phyloP scores from a whole-genome alignment of 495 filamentous ascomycete species.

The Xylaria telfairii region DNA sequence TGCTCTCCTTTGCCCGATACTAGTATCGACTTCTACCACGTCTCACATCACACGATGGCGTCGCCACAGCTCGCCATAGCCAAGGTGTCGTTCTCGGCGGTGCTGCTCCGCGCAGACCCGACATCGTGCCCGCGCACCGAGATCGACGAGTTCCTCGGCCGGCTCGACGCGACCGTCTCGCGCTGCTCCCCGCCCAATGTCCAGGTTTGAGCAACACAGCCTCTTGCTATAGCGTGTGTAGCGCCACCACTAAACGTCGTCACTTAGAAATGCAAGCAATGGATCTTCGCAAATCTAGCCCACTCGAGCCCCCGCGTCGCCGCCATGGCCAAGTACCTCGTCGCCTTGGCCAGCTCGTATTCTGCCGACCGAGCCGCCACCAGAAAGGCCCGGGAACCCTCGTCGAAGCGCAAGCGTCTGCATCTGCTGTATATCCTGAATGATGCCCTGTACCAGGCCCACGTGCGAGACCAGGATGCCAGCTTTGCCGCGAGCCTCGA shows the following conservation, averaged over 20 bases:
- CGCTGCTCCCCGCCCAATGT: slow-evolving; percentile 85
- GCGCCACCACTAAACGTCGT: slow-evolving; percentile 64
- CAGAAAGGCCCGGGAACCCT: slow-evolving; percentile 50
- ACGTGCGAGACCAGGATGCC: slow-evolving; percentile 62
- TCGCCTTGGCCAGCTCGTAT: slow-evolving; percentile 69
- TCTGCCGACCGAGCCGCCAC: slow-evolving; percentile 39
- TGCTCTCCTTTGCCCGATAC: not conserved
- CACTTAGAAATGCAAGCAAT: slow-evolving; percentile 81
- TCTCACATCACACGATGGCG: slow-evolving; percentile 56
- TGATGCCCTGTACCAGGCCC: slow-evolving; percentile 82
- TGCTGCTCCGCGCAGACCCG: slow-evolving; percentile 78
- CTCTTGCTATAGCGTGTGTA: slow-evolving; percentile 57
- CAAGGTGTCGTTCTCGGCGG: slow-evolving; percentile 78
- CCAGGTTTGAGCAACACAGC: slow-evolving; percentile 83
- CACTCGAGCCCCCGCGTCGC: slow-evolving; percentile 69
- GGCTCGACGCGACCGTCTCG: slow-evolving; percentile 69
- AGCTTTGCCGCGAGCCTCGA: slow-evolving; percentile 67
- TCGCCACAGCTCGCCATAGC: slow-evolving; percentile 80
- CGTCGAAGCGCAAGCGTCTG: slow-evolving; percentile 71
- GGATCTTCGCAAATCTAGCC: slow-evolving; percentile 75
- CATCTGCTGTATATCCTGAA: slow-evolving; percentile 84
- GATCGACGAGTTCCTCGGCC: slow-evolving; percentile 71
- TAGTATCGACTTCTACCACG: not conserved
- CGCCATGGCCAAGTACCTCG: slow-evolving; percentile 78
- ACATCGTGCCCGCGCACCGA: slow-evolving; percentile 71